Percentiles rank a stretch among this genome's conserved stretches.
phyloP scores from a whole-genome alignment of 352 stramenopile genomes.

The Phytophthora podocarpi region DNA sequence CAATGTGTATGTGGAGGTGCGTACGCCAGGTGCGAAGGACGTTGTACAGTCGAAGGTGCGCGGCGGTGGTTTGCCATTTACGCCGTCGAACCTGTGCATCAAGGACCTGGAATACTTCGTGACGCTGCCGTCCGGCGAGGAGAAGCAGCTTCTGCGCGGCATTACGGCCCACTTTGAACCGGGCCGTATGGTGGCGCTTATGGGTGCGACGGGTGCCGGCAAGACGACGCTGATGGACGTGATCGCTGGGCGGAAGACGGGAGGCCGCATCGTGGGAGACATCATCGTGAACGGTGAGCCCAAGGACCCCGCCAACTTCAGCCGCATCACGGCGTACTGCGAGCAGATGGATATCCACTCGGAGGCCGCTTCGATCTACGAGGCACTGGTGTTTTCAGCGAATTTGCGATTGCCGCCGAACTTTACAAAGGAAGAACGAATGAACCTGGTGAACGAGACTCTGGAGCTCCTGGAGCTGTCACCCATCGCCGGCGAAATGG shows the following conservation, averaged over 20 bases:
- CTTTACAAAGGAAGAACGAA: slow-evolving; percentile 39
- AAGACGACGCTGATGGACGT: slow-evolving; percentile 71
- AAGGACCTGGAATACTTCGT: slow-evolving; percentile 58
- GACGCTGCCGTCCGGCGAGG: slow-evolving; percentile 51
- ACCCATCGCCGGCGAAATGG: slow-evolving; percentile 20
- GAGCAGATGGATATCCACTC: too few relatives aligned
- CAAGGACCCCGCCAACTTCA: slow-evolving; percentile 84
- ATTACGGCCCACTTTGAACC: slow-evolving; percentile 61
- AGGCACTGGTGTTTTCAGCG: slow-evolving; percentile 92
- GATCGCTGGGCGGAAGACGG: slow-evolving; percentile 75
- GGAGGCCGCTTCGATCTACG: too few relatives aligned
- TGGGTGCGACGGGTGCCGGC: slow-evolving; percentile 53
- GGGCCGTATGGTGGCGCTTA: slow-evolving; percentile 74
- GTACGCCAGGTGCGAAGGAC: slow-evolving; percentile 27
- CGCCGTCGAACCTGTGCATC: slow-evolving; percentile 48
- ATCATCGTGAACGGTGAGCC: slow-evolving; percentile 89
- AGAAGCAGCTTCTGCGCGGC: slow-evolving; percentile 47
- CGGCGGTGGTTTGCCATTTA: slow-evolving; percentile 39
- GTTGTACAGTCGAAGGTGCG: background rate
- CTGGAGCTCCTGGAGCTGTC: slow-evolving; percentile 61
- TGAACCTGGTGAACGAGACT: slow-evolving; percentile 55
- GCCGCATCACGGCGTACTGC: slow-evolving; percentile 89
- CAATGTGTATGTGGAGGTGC: slow-evolving; percentile 46
- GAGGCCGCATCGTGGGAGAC: slow-evolving; percentile 77
- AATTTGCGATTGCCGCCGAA: slow-evolving; percentile 73